phyloP scores from a whole-genome alignment of 192 early-diverging fungal species.

The Rhizophlyctis rosea region DNA sequence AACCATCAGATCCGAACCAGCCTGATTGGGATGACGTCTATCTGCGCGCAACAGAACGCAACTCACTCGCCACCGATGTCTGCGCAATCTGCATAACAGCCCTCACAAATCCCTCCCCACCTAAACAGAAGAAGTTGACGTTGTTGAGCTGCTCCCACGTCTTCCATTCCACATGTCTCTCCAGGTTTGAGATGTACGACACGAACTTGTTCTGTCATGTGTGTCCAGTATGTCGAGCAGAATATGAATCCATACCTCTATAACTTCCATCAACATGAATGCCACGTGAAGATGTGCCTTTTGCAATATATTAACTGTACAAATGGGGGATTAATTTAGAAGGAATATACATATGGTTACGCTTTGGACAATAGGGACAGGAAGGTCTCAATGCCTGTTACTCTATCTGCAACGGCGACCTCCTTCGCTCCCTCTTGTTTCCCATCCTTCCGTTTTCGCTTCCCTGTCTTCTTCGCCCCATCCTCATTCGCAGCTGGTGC shows the following conservation, averaged over 20 bases:
- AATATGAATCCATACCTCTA: conserved; percentile 8
- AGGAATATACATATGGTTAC: too few species aligned
- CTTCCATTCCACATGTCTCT: conserved; percentile 14
- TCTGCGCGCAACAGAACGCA: background rate
- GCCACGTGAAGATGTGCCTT: too few species aligned
- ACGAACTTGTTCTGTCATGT: background rate
- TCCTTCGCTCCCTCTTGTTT: background rate
- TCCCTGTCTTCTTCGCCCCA: conserved; percentile 3
- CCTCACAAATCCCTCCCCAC: background rate
- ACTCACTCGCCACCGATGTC: background rate
- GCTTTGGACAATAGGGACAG: too few species aligned
- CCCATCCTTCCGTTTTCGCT: background rate
- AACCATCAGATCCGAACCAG: too few species aligned
- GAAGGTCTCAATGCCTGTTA: conserved; percentile 4
- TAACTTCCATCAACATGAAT: too few species aligned
- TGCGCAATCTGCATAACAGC: conserved; percentile 25
- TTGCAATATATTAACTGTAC: too few species aligned
- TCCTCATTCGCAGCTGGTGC: background rate
- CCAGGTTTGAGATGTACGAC: conserved; percentile 15
- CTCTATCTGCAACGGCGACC: background rate
- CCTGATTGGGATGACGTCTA: conserved; percentile 15
- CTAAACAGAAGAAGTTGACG: conserved; percentile 2
- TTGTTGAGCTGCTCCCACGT: conserved; percentile 23
- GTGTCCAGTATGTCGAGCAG: conserved; percentile 18
- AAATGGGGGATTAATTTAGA: too few species aligned